Conservation (phyloP, 441 rosid genomes). For the Jatropha podagrica region DNA sequence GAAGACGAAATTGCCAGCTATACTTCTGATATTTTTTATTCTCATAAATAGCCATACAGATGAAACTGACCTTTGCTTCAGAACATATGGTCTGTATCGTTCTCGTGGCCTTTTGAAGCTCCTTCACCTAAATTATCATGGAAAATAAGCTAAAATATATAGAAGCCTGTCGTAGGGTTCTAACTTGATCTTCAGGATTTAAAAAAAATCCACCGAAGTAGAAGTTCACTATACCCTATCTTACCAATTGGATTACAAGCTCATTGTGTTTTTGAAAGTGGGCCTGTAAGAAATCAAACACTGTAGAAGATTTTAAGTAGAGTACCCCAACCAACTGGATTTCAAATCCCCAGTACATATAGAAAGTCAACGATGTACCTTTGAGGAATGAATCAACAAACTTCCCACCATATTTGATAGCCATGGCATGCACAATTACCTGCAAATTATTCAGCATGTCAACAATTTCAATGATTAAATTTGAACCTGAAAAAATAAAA, state of each 20-base stretch:
- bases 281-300: constrained; percentile 67
- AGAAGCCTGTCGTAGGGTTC: constrained; percentile 4
- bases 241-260: constrained; percentile 61
- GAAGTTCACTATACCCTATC: constrained; percentile 24
- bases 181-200: background rate
- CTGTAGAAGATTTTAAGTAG: constrained; percentile 41
- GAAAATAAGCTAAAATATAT: constrained; percentile 1
- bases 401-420: constrained; percentile 86
- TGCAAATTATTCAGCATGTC: constrained; percentile 27
- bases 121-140: constrained; percentile 51
- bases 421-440: constrained; percentile 72
- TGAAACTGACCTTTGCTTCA: constrained; percentile 74
- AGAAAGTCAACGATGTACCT: constrained; percentile 40
- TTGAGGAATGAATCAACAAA: constrained; percentile 74
- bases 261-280: constrained; percentile 69
- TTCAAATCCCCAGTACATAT: constrained; percentile 11
- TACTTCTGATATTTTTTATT: background rate
- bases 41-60: constrained; percentile 7
- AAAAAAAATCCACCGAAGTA: background rate
- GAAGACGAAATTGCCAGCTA: too few relatives aligned
- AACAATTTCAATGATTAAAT: constrained; percentile 7
- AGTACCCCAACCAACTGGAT: constrained; percentile 19
- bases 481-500: background rate
- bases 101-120: constrained; percentile 87
- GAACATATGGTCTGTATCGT: constrained; percentile 85